Percentiles rank a stretch among this genome's conserved stretches.
Conservation (phyloP, 1,139 yeast species). For the Debaryomycetaceae sp. region DNA sequence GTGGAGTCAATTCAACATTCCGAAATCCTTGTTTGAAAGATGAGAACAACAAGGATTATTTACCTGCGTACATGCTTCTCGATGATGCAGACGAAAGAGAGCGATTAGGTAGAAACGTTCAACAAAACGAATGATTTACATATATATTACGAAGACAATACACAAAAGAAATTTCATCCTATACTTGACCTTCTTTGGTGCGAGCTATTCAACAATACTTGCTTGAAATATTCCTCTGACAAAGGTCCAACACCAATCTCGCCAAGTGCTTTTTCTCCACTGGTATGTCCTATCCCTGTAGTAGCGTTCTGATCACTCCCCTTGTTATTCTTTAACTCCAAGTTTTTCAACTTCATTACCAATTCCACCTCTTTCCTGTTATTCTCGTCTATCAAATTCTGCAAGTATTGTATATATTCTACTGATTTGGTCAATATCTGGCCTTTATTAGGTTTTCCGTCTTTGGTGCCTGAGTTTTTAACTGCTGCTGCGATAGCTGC, state of each 20-base stretch:
- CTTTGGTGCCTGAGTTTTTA: conserved; percentile 67
- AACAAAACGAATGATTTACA: conserved; percentile 1
- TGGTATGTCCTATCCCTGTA: conserved; percentile 58
- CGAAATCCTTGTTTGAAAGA: conserved; percentile 58
- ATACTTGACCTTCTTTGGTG: conserved; percentile 20
- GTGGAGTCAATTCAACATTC: conserved; percentile 65
- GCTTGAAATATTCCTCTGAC: conserved; percentile 47
- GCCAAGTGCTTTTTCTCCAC: conserved; percentile 77
- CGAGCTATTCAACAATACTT: conserved; percentile 33
- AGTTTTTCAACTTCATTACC: conserved; percentile 54
- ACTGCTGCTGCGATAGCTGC: conserved; percentile 26
- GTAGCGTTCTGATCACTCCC: conserved; percentile 15
- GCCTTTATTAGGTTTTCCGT: conserved; percentile 92
- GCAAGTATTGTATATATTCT: conserved; percentile 74
- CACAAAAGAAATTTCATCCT: conserved; percentile 2
- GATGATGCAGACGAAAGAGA: conserved; percentile 62
- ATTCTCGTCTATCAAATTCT: conserved; percentile 70
- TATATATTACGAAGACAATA: conserved; percentile 3
- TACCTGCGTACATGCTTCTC: conserved; percentile 63
- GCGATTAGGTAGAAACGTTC: conserved; percentile 29
- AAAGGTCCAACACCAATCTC: conserved; percentile 81
- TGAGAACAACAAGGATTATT: conserved; percentile 28
- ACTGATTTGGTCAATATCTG: conserved; percentile 82
- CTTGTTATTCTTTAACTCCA: conserved; percentile 33
- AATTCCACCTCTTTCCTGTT: conserved; percentile 78